Conservation (phyloP, 257 asterid species). For the Schizonepeta tenuifolia region DNA sequence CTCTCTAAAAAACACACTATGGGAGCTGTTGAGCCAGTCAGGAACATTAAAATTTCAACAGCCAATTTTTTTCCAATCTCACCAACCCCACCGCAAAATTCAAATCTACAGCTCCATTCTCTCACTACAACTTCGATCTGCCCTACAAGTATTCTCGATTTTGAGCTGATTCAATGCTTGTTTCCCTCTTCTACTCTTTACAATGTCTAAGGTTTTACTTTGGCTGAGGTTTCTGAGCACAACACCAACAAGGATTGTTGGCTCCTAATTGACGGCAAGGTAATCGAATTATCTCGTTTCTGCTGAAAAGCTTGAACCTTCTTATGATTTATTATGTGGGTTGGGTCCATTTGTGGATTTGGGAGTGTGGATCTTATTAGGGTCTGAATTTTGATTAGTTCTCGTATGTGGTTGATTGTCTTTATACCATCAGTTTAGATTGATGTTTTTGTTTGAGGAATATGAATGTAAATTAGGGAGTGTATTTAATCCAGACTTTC, state of each 20-base stretch:
- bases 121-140: constrained; percentile 25
- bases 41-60: constrained; percentile 3
- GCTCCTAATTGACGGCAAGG: constrained; percentile 81
- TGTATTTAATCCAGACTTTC: too few relatives aligned
- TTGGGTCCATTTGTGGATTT: constrained; percentile 24
- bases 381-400: constrained; percentile 5
- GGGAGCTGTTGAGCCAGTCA: too few relatives aligned
- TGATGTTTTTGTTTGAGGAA: too few relatives aligned
- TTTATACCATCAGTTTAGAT: not conserved
- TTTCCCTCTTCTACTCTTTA: constrained; percentile 5
- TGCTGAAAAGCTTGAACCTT: not conserved
- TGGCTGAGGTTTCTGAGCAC: constrained; percentile 83
- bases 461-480: too few relatives aligned
- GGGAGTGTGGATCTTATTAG: constrained; percentile 23
- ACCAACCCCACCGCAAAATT: constrained; percentile 41
- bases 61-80: constrained; percentile 19
- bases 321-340: not conserved
- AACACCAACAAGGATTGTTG: constrained; percentile 78
- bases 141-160: constrained; percentile 13
- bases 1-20: too few relatives aligned
- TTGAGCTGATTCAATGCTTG: not conserved
- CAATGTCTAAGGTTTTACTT: constrained; percentile 63
- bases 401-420: constrained; percentile 1
- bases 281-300: constrained; percentile 15
- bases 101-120: constrained; percentile 17